Conservation (phyloP, 2,329 filamentous ascomycete species). For the Pestalotiopsis sp. region DNA sequence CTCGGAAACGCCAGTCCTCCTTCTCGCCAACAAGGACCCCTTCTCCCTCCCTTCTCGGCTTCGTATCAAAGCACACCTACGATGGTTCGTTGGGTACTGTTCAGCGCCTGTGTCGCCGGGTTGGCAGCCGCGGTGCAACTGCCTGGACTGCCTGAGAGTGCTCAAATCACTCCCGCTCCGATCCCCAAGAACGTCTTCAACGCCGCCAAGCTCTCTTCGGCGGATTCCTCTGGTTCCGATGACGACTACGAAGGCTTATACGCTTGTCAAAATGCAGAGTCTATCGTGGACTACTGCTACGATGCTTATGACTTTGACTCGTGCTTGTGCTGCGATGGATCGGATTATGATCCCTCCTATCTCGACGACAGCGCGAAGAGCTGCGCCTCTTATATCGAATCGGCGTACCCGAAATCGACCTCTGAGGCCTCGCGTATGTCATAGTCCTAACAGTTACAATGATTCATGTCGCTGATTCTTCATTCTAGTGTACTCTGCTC, state of each 20-base stretch:
- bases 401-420: constrained; percentile 7
- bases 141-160: neutral
- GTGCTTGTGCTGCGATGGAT: constrained; percentile 15
- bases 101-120: neutral
- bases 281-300: neutral
- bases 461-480: neutral
- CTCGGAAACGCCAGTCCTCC: neutral
- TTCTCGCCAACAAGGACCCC: neutral
- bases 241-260: neutral
- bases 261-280: constrained; percentile 1
- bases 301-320: constrained; percentile 6
- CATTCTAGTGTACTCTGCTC: constrained; percentile 8
- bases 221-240: neutral
- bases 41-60: neutral
- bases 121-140: neutral
- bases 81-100: neutral
- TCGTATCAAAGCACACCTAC: neutral
- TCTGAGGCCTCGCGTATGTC: constrained; percentile 10
- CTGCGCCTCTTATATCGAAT: constrained; percentile 10
- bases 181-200: neutral
- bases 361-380: constrained; percentile 11
- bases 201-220: neutral
- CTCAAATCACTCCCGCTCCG: neutral
- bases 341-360: constrained; percentile 3
- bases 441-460: neutral